Conservation (phyloP, 2,329 filamentous ascomycete species). For the Pezicula rhizophila region DNA sequence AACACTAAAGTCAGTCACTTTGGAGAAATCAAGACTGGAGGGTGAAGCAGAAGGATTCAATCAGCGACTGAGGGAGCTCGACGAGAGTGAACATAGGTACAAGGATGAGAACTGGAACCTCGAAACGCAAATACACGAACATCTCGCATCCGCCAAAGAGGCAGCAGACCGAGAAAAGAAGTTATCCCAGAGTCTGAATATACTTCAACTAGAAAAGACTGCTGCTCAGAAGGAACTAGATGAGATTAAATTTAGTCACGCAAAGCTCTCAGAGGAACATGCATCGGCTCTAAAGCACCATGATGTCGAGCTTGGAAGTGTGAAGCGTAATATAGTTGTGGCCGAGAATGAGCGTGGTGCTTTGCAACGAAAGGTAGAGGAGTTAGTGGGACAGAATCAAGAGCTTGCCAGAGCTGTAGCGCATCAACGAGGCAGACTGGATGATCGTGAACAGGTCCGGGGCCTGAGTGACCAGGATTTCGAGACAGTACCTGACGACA, state of each 20-base stretch:
- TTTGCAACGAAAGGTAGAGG: slow-evolving; percentile 80
- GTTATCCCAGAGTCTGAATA: slow-evolving; percentile 65
- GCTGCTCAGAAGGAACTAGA: slow-evolving; percentile 80
- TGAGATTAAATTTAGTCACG: slow-evolving; percentile 74
- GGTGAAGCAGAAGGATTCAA: slow-evolving; percentile 73
- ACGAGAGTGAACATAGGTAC: slow-evolving; percentile 92
- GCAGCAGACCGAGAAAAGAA: slow-evolving; percentile 77
- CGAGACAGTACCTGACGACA: slow-evolving; percentile 59
- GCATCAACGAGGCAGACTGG: slow-evolving; percentile 59
- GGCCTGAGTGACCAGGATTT: slow-evolving; percentile 57
- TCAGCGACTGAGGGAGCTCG: slow-evolving; percentile 73
- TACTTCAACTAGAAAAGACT: slow-evolving; percentile 69
- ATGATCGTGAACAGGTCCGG: slow-evolving; percentile 57
- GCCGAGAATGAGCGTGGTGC: slow-evolving; percentile 73
- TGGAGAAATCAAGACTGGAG: slow-evolving; percentile 75
- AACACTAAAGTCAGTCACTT: slow-evolving; percentile 65
- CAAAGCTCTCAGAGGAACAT: slow-evolving; percentile 78
- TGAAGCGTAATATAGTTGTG: slow-evolving; percentile 72
- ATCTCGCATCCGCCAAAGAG: slow-evolving; percentile 67
- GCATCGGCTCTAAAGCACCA: slow-evolving; percentile 71
- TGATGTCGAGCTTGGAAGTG: slow-evolving; percentile 78
- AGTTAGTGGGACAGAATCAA: slow-evolving; percentile 81
- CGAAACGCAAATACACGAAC: slow-evolving; percentile 85
- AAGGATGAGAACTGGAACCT: slow-evolving; percentile 99
- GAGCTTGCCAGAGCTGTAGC: slow-evolving; percentile 83